Evolutionary conservation across 2,329 filamentous ascomycete species (phyloP), one percentile per base, ranked within the genome.

Genomic region (Cladosporium sp.): DNA sequence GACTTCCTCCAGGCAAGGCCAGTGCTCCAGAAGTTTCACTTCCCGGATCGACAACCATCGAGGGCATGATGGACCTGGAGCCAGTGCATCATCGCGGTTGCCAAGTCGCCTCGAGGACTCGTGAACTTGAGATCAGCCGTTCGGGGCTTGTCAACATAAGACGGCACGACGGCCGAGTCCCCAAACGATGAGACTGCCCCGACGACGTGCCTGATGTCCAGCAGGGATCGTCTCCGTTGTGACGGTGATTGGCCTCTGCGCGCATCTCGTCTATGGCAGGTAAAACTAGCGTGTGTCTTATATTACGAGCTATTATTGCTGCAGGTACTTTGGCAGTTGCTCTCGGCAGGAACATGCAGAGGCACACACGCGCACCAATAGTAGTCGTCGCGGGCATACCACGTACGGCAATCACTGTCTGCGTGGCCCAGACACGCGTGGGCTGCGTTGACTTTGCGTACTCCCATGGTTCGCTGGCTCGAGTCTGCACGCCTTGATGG

Each of bases 281-380:
- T 33, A 35, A 48, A 19, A 48, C 45, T 40, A 48, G 36, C 15
- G 45, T 32, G 45, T 48, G 16, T n/a, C n/a, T n/a, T n/a, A 39
- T 48, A 48, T 48, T 18, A 22, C 43, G 16, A 30, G 18, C 29
- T 40, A 40, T 39, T 48, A 38, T 19, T 47, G 27, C 43, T 48
- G 36, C 45, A 48, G 27, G 45, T 36, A 48, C 33, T 38, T 16
- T 30, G 27, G 45, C 45, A 48, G 35, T 48, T 48, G 36, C 36
- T 20, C 45, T 11, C 45, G 45, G 45, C 36, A 48, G 15, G 45
- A 48, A 39, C 45, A 47, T 47, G 43, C 43, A 47, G 43, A 47
- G 25, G 25, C 43, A 32, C 13, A 16, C 22, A 32, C 30, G 30
- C 30, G 30, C 6, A n/a, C n/a, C n/a, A n/a, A n/a, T n/a, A n/a